These are phyloP conservation scores for Aeminium ludgeri DNA, from an alignment of 495 filamentous ascomycete species.

Conservation along the genomic window DNA sequence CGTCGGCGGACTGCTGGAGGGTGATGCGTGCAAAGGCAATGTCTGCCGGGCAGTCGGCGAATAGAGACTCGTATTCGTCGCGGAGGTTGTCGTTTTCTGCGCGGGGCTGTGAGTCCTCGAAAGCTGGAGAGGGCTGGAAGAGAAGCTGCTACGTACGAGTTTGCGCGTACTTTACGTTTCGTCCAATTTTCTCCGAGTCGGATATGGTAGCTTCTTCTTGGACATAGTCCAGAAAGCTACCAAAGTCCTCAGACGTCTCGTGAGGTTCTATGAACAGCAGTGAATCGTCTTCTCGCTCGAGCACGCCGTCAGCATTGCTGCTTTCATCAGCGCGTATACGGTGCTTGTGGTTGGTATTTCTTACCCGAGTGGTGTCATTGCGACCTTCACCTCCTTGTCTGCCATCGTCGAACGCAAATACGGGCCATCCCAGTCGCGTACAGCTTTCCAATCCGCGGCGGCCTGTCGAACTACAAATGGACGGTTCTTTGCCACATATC, in stretches of 20 bases:
- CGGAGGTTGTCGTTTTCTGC: conserved; percentile 62
- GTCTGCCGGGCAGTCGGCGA: conserved; percentile 34
- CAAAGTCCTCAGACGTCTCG: conserved; percentile 24
- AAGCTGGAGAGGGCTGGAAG: background rate
- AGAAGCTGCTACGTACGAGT: conserved; percentile 23
- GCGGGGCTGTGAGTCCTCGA: background rate
- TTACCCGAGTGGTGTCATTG: conserved; percentile 51
- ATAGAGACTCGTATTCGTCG: conserved; percentile 44
- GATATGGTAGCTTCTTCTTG: background rate
- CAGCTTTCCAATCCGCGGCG: conserved; percentile 40
- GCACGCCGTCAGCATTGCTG: conserved; percentile 46
- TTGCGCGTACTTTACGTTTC: conserved; percentile 31
- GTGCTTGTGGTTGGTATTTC: conserved; percentile 15
- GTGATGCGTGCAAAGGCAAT: conserved; percentile 54
- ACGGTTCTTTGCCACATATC: conserved; percentile 46
- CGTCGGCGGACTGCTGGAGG: conserved; percentile 42
- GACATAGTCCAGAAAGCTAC: conserved; percentile 21
- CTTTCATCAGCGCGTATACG: background rate
- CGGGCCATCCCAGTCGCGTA: conserved; percentile 38
- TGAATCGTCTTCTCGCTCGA: conserved; percentile 22
- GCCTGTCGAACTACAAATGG: conserved; percentile 51
- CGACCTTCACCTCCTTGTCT: conserved; percentile 43
- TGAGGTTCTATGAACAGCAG: conserved; percentile 36
- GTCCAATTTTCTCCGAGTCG: background rate
- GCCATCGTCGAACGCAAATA: conserved; percentile 38